Percentiles rank a stretch among this genome's conserved stretches.
Conservation (phyloP, 768 basidiomycete species). For the Pseudohyphozyma bogoriensis region DNA sequence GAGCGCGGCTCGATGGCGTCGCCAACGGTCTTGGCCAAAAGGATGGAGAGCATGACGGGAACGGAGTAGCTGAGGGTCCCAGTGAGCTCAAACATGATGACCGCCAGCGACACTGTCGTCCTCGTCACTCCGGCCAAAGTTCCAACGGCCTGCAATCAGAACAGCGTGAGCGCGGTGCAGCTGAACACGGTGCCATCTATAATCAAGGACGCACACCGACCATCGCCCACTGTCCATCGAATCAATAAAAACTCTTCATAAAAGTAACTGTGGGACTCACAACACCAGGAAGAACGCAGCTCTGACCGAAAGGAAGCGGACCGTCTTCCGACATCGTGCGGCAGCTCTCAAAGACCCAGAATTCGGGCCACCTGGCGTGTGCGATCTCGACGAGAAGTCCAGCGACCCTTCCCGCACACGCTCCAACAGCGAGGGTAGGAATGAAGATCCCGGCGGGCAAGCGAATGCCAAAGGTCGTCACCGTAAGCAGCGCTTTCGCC, state of each 20-base stretch:
- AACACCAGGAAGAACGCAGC: conserved; percentile 42
- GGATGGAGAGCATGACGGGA: conserved; percentile 70
- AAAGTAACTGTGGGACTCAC: no score
- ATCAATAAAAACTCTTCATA: no score
- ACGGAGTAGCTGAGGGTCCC: conserved; percentile 85
- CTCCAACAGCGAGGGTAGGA: conserved; percentile 77
- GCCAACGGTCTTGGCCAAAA: conserved; percentile 82
- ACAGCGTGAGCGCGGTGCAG: no score
- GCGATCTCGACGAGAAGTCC: conserved; percentile 72
- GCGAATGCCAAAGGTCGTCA: conserved; percentile 50
- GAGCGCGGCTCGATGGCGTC: conserved; percentile 84
- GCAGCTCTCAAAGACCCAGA: conserved; percentile 57
- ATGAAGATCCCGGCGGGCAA: conserved; percentile 95
- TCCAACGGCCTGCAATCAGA: no score
- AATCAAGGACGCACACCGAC: no score
- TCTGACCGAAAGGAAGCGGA: conserved; percentile 29
- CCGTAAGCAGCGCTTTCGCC: conserved; percentile 67
- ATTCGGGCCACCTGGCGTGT: conserved; percentile 54
- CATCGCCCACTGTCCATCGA: no score
- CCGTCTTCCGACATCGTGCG: conserved; percentile 46
- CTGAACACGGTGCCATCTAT: no score
- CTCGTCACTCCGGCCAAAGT: conserved; percentile 90
- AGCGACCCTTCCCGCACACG: conserved; percentile 78
- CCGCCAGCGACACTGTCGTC: conserved; percentile 84
- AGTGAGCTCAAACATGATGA: conserved; percentile 80